These are phyloP conservation scores for Coniella vitis DNA, from an alignment of 2,329 filamentous ascomycete species.

Conservation along the genomic window DNA sequence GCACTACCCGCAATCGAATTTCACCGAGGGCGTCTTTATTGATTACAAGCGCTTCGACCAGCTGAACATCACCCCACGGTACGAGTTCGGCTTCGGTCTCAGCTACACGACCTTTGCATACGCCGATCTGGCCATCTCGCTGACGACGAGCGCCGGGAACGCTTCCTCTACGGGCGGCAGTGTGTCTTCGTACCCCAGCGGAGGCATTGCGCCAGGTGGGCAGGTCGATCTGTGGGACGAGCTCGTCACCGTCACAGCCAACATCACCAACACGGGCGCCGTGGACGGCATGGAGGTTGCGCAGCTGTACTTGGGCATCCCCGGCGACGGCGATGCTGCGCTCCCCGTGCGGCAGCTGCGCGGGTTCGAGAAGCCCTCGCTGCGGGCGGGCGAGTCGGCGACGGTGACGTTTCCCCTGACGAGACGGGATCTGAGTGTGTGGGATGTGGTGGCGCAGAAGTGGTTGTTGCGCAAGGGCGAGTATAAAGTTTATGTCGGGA, in stretches of 20 bases:
- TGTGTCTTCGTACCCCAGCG: conserved; percentile 28
- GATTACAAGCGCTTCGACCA: conserved; percentile 51
- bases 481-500: conserved; percentile 39
- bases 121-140: conserved; percentile 31
- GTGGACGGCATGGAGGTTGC: conserved; percentile 39
- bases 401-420: conserved; percentile 47
- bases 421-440: conserved; percentile 58
- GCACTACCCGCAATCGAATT: conserved; percentile 46
- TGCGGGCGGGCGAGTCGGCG: conserved; percentile 38
- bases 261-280: conserved; percentile 35
- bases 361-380: conserved; percentile 55
- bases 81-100: conserved; percentile 50
- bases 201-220: conserved; percentile 35
- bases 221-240: conserved; percentile 41
- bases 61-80: conserved; percentile 40
- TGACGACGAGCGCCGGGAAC: conserved; percentile 17
- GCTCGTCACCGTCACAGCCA: conserved; percentile 30
- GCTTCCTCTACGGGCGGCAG: conserved; percentile 13
- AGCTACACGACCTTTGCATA: conserved; percentile 49
- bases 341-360: conserved; percentile 51
- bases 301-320: conserved; percentile 41
- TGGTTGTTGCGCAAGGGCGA: conserved; percentile 47
- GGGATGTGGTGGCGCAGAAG: conserved; percentile 54
- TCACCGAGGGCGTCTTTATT: conserved; percentile 42
- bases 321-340: conserved; percentile 25